Evolutionary conservation across 2,329 filamentous ascomycete species (phyloP).

Genomic region (Myriosclerotinia curreyana): DNA sequence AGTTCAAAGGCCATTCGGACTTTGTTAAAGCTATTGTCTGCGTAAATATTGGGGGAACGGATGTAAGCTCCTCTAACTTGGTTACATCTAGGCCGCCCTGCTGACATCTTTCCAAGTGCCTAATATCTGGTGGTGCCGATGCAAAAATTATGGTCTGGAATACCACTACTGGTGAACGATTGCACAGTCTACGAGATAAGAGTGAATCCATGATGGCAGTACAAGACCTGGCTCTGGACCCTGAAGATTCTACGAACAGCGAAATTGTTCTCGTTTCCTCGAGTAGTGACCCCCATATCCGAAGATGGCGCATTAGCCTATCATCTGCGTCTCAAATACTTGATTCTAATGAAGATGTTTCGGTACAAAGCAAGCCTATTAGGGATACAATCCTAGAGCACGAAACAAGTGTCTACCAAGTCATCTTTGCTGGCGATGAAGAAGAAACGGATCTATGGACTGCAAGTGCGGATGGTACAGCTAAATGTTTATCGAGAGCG

Average conservation of each 20-base stretch:
- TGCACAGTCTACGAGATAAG: slow-evolving; percentile 77
- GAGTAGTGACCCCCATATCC: slow-evolving; percentile 75
- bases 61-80: slow-evolving; percentile 41
- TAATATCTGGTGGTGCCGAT: slow-evolving; percentile 75
- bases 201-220: slow-evolving; percentile 70
- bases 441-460: slow-evolving; percentile 77
- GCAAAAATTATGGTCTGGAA: slow-evolving; percentile 85
- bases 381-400: slow-evolving; percentile 67
- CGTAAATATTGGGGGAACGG: slow-evolving; percentile 56
- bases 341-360: slow-evolving; percentile 40
- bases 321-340: slow-evolving; percentile 53
- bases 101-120: slow-evolving; percentile 35
- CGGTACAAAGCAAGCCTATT: slow-evolving; percentile 35
- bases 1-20: slow-evolving; percentile 76
- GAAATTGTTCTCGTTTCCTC: slow-evolving; percentile 68
- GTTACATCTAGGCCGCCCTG: slow-evolving; percentile 1
- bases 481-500: slow-evolving; percentile 71
- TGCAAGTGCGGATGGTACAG: slow-evolving; percentile 84
- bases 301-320: slow-evolving; percentile 66
- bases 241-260: slow-evolving; percentile 51
- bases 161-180: slow-evolving; percentile 58
- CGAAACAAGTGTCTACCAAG: slow-evolving; percentile 83
- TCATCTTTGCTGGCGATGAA: slow-evolving; percentile 66
- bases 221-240: slow-evolving; percentile 75
- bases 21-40: slow-evolving; percentile 83